These are phyloP conservation scores for Teunomyces tritomae DNA, from an alignment of 805 yeast species.

Conservation along the genomic window DNA sequence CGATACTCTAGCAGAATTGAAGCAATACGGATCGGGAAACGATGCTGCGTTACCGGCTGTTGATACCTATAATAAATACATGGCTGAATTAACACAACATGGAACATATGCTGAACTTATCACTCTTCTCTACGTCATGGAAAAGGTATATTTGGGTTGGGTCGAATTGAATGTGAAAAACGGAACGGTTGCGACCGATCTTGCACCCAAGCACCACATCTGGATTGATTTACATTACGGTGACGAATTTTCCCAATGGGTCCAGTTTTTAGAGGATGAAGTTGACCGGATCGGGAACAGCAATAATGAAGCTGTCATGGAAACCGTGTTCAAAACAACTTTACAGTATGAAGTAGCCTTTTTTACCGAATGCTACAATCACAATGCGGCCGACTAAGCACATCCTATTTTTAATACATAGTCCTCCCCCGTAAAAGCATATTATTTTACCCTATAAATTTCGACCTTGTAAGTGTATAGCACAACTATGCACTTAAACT, in stretches of 20 bases:
- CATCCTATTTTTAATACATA: no score
- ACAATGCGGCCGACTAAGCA: neutral
- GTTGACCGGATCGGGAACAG: conserved; percentile 36
- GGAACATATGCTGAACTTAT: conserved; percentile 40
- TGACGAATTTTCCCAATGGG: conserved; percentile 46
- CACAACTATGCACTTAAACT: neutral
- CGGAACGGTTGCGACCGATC: conserved; percentile 17
- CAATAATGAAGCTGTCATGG: conserved; percentile 14
- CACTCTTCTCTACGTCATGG: conserved; percentile 47
- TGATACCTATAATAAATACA: conserved; percentile 31
- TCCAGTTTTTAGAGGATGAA: conserved; percentile 42
- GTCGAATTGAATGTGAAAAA: conserved; percentile 34
- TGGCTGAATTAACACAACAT: conserved; percentile 27
- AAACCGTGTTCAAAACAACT: conserved; percentile 29
- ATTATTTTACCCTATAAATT: neutral
- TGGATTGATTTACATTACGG: conserved; percentile 57
- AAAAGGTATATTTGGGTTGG: conserved; percentile 52
- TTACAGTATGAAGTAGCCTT: conserved; percentile 43
- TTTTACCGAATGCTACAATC: conserved; percentile 46
- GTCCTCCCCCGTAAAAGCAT: neutral
- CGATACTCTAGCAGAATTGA: conserved; percentile 22
- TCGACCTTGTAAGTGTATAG: neutral
- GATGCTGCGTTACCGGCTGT: conserved; percentile 16
- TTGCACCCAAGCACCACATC: conserved; percentile 46
- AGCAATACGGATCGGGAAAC: neutral